Evolutionary conservation across 1,284 basidiomycete species (phyloP).

Genomic region (Microbotryum saponariae): DNA sequence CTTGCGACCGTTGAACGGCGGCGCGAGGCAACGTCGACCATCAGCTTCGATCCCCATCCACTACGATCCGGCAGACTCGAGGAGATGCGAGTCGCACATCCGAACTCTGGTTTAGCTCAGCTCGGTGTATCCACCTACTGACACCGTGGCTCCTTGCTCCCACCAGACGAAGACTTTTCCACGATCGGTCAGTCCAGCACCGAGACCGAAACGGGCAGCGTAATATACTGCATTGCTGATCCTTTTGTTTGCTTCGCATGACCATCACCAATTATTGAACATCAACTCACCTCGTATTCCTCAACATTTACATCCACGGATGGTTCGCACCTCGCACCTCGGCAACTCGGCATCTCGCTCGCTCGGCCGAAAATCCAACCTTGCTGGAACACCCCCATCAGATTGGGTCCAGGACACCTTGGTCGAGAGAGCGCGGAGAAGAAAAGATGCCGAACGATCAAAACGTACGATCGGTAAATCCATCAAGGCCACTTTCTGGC

Average conservation of each 20-base stretch:
- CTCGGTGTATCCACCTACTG: too few species aligned
- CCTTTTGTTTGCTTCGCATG: too few species aligned
- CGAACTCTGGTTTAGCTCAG: too few species aligned
- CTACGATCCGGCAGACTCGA: too few species aligned
- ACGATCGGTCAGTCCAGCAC: constrained; percentile 52
- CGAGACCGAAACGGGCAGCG: too few species aligned
- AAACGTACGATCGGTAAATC: constrained; percentile 49
- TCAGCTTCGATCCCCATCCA: too few species aligned
- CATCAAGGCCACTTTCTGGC: constrained; percentile 55
- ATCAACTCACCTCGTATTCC: too few species aligned
- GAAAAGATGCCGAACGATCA: constrained; percentile 52
- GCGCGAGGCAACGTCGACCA: too few species aligned
- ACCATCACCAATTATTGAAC: too few species aligned
- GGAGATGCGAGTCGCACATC: too few species aligned
- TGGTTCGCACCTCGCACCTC: background rate
- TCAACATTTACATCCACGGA: constrained; percentile 30
- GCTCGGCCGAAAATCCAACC: constrained; percentile 5
- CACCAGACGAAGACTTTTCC: constrained; percentile 58
- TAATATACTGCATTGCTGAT: too few species aligned
- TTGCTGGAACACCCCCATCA: constrained; percentile 33
- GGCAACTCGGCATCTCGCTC: background rate
- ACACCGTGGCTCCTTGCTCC: background rate
- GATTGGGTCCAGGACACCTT: constrained; percentile 96
- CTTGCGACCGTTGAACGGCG: too few species aligned
- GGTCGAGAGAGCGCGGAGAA: constrained; percentile 67